Base-by-base conservation (phyloP, 331 rosid species). In the Quercus tomentella region DNA sequence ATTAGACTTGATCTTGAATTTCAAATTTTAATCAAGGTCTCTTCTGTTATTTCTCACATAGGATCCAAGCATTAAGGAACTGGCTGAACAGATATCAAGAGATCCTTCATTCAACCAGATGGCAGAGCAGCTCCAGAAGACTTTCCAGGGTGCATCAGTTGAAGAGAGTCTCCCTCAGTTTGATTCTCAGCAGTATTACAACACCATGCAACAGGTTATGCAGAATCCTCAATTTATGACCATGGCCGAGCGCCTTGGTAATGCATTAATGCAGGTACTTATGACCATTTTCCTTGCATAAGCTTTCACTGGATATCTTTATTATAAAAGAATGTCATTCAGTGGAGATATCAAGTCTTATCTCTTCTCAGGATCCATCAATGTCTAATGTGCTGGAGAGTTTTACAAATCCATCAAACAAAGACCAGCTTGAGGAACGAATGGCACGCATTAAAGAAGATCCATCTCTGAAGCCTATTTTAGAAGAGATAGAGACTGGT, bases 131-230 rank as follows among this genome's bases (percentile, higher is more conserved):
- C 93, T 96, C 80, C 93, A 93, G 88, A 89, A 91, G 79, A 88
- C 93, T 72, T 88, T 93, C 85, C 93, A 93, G 81, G 97, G 90
- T 79, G 80, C 80, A 67, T 14, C 96, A 73, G 87, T 30, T 30
- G 88, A 87, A 14, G 96, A 93, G 1, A 77, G 91, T 76, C 49
- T 90, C 81, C 98, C 98, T 56, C 89, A 78, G 83, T 93, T 96
- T 83, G 97, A 96, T 88, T 86, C 88, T 72, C 97, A 93, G 80
- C 97, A 96, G 74, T 96, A 96, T 76, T 79, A 81, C 73, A 56
- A 89, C 76, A 91, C 97, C 83, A 90, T 96, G 98, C 97, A 96
- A 87, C 98, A 91, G 87, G 99, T 93, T 84, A 93, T 96, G 99
- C 93, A 91, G 86, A 96, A 96, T 84, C 99, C 99, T 76, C 89